Base-by-base conservation (phyloP, 2,329 filamentous ascomycete genomes). In the Penicillium sp. region DNA sequence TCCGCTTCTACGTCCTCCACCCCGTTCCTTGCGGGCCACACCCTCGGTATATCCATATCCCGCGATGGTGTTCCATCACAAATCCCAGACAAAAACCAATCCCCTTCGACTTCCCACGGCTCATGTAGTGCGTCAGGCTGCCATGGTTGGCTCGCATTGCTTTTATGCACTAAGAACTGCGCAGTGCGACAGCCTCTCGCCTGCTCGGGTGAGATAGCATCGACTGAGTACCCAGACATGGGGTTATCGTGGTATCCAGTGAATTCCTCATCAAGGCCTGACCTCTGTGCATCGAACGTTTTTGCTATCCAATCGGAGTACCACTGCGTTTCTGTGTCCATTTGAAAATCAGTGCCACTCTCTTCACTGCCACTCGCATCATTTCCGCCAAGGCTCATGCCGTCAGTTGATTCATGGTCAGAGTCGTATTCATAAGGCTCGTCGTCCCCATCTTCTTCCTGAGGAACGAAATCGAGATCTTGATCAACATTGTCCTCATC, bases 151-250 rank as follows among this genome's bases (percentile, higher is more conserved):
- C 7, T 27, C 3, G 28, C 7, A 10, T 10, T 1, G 2, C 4
- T 9, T 38, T 56, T 58, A 29, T 49, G 52, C 13, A 53, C 12
- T 16, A 59, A 28, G 31, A 48, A 58, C 37, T 55, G 53, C 19
- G 39, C 52, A 1, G 53, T 58, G 10, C 53, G 52, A 30, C 50
- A 54, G 4, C 55, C 52, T 39, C 41, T 46, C 39, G 54, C 55
- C 34, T 53, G 53, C 25, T 49, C 49, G 6, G 49, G 33, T 1
- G 55, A 54, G 28, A 60, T 58, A 3, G 16, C 19, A n/a, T 37
- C 16, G 3, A 45, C 46, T 4, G 47, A 33, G 12, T 55, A 56
- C 10, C 50, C 42, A 16, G 35, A 27, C 27, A 14, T 39, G 18
- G 19, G 14, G 18, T 4, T 36, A 18, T 46, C 43, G 27, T 25